Conservation (phyloP, 768 basidiomycete genomes). For the Lentinus tigrinus region DNA sequence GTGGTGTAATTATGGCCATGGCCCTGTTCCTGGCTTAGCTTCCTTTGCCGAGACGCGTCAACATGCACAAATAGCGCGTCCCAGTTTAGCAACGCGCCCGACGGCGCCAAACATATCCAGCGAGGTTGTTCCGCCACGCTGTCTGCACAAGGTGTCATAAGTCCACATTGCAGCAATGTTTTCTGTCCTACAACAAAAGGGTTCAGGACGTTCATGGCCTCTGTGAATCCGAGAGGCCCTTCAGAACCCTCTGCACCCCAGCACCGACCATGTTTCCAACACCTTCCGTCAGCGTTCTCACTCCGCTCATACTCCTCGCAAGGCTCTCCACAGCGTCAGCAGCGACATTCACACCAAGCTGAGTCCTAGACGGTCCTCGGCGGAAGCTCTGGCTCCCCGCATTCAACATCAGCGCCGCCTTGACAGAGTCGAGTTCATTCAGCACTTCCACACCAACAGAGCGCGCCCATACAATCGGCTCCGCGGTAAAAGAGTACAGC, state of each 20-base stretch:
- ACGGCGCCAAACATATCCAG: no score
- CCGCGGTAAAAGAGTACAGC: constrained; percentile 67
- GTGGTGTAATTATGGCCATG: constrained; percentile 12
- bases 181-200: no score
- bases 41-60: constrained; percentile 19
- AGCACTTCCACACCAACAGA: constrained; percentile 87
- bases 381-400: constrained; percentile 50
- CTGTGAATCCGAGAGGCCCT: constrained; percentile 4
- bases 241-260: constrained; percentile 17
- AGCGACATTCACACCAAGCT: constrained; percentile 25
- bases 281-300: constrained; percentile 31
- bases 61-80: constrained; percentile 18
- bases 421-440: constrained; percentile 84
- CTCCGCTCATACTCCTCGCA: constrained; percentile 34
- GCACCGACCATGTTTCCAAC: constrained; percentile 15
- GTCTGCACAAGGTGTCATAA: neutral
- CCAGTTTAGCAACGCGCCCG: neutral
- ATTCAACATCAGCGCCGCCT: constrained; percentile 78
- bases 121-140: no score
- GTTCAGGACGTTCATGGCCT: neutral
- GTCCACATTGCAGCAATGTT: no score
- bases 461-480: constrained; percentile 81
- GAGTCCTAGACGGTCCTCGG: constrained; percentile 2
- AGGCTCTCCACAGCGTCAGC: constrained; percentile 46
- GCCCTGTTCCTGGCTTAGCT: constrained; percentile 4